Evolutionary conservation across 2,329 filamentous ascomycete genomes (phyloP), one percentile per base, ranked within the genome.

Genomic region (Aureobasidium sp.): DNA sequence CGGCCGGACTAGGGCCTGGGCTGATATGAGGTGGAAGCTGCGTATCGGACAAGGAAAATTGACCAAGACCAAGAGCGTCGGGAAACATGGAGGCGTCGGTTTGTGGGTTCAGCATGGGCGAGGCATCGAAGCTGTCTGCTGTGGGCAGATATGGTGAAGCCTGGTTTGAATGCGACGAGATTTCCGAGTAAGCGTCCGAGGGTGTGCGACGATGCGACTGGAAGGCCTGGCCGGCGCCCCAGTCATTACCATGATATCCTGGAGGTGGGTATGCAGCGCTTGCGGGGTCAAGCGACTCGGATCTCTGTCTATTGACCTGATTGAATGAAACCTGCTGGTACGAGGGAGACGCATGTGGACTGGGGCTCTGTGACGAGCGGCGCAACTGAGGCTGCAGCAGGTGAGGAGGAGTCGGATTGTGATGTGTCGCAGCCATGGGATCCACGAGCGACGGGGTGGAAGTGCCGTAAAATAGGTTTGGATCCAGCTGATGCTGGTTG

Each of bases 141-240:
- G 88, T 88, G 31, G 82, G 83, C 62, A 96, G 76, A 70, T 90
- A 91, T 3, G 93, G 93, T 19, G 93, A 97, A 27, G 87, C 89
- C 24, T 89, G 86, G 17, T 87, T 89, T 19, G 91, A 96, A 59
- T 69, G 67, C 5, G 87, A 77, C 2, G 84, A 96, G 6, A 96
- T 87, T 67, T 97, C 93, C 2, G 91, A 96, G 69, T 88, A 91
- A 68, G 78, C 75, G 67, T 97, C 93, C n/a, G 92, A 97, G 0
- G 90, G 89, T 40, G 85, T 86, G 69, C 92, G 85, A 68, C 91
- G 84, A 72, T 97, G 93, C n/a, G 84, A 81, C 67, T 90, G 87
- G 70, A 96, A 97, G 40, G 78, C 75, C 67, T 82, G 81, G 70
- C 77, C 79, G 37, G 78, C 77, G 62, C 76, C 74, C 85, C 85